Evolutionary conservation across 2,329 filamentous ascomycete species (phyloP), one percentile per base, ranked within the genome.

Genomic region (Pyrenophora graminea): DNA sequence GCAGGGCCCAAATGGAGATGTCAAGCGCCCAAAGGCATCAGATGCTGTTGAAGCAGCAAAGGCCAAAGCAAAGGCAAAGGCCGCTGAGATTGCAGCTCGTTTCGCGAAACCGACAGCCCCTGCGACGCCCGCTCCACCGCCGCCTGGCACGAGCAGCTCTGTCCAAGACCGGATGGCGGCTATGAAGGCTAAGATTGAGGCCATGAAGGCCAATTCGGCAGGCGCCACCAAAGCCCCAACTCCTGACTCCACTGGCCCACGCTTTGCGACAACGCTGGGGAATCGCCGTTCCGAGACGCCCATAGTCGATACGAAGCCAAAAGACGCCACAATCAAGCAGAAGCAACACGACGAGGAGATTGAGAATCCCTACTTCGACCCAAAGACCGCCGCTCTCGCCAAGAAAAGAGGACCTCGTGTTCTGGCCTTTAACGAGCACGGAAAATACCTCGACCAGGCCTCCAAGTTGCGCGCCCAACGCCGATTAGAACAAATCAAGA

Each of bases 391-490:
- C 48, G 50, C 43, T n/a, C 48, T 53, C 39, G 80, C 80, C 59
- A 77, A 78, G 67, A 76, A 56, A 79, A 73, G 66, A 79, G 82
- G 32, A 83, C 83, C 90, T 9, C 86, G 90, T 53, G 86, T 90
- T 58, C 80, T 99, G 15, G 78, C 91, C 10, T 97, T 99, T 79
- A 96, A 97, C 65, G 87, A 92, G 63, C 95, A 96, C 73, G 94
- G 94, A 45, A 97, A 97, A 81, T 97, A 96, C 68, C 96, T 97
- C 53, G 88, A 91, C 58, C 93, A 97, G 75, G 94, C 90, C 6
- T 93, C 90, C 71, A 92, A 92, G 49, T 78, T 97, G 45, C 87
- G 94, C 56, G 85, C 91, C 53, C 92, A 97, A 75, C 91, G 88
- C 36, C 88, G 89, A 43, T 80, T 99, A 23, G 95, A 99, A 78